These are phyloP conservation scores for Arthrobotrys sphaeroides DNA, from an alignment of 2,329 filamentous ascomycete species.

Conservation along the genomic window DNA sequence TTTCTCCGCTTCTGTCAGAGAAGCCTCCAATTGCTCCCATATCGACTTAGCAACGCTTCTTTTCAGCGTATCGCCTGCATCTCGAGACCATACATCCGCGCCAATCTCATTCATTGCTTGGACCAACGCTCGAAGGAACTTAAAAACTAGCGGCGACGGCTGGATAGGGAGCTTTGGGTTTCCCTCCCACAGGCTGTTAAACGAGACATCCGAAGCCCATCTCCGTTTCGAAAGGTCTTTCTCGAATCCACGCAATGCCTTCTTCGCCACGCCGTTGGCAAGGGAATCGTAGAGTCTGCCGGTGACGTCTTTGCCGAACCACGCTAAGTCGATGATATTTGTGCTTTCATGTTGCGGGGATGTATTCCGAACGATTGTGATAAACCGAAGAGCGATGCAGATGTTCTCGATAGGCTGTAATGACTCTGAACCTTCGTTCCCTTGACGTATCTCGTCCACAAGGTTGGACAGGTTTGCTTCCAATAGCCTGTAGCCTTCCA, in stretches of 20 bases:
- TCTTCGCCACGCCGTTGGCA: constrained; percentile 31
- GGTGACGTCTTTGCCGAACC: constrained; percentile 40
- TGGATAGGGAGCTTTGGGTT: constrained; percentile 76
- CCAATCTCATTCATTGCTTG: constrained; percentile 75
- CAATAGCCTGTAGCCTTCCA: constrained; percentile 34
- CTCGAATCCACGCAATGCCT: constrained; percentile 30
- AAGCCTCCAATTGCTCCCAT: constrained; percentile 37
- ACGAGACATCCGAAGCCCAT: constrained; percentile 38
- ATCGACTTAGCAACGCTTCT: constrained; percentile 20
- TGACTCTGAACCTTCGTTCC: constrained; percentile 13
- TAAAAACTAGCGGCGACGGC: constrained; percentile 78
- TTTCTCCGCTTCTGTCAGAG: constrained; percentile 29
- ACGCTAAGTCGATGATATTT: constrained; percentile 25
- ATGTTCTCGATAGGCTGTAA: constrained; percentile 17
- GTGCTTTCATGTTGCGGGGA: constrained; percentile 24
- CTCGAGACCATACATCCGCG: constrained; percentile 81
- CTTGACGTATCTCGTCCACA: constrained; percentile 23
- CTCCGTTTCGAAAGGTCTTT: constrained; percentile 46
- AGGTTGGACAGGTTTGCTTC: constrained; percentile 29
- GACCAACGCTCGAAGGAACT: constrained; percentile 73
- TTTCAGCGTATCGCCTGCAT: constrained; percentile 63
- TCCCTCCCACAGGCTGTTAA: constrained; percentile 39
- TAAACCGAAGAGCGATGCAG: constrained; percentile 41
- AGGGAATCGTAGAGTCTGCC: constrained; percentile 22
- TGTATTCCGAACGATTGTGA: constrained; percentile 22